These are phyloP conservation scores for Thamnidium elegans DNA, from an alignment of 192 early-diverging fungal species.

Conservation along the genomic window DNA sequence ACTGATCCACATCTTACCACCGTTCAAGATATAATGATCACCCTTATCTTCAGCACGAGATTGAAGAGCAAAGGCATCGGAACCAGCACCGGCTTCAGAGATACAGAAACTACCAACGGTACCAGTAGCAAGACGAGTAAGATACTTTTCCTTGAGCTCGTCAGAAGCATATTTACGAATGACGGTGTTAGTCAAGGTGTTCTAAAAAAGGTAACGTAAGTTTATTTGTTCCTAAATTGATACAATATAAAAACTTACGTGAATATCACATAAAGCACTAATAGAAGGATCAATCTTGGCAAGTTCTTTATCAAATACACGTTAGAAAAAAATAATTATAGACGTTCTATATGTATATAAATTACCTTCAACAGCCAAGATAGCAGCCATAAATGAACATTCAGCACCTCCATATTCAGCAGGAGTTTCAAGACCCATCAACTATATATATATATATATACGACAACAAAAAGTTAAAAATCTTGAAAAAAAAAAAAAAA, in stretches of 20 bases:
- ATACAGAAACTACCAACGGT: conserved; percentile 49
- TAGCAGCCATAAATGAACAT: conserved; percentile 74
- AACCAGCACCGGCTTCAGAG: conserved; percentile 86
- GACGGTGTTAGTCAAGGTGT: conserved; percentile 93
- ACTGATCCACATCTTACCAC: conserved; percentile 89
- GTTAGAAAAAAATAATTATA: not conserved
- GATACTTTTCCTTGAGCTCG: conserved; percentile 76
- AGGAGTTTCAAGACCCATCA: conserved; percentile 93
- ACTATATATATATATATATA: conserved; percentile 27
- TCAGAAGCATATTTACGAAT: conserved; percentile 76
- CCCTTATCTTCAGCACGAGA: conserved; percentile 77
- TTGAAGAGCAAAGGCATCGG: conserved; percentile 67
- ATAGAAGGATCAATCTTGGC: conserved; percentile 94
- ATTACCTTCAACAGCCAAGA: conserved; percentile 76
- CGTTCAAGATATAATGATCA: conserved; percentile 87
- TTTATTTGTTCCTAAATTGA: not conserved
- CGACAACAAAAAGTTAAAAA: too few relatives aligned
- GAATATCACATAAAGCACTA: conserved; percentile 85
- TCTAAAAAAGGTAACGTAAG: conserved; percentile 47
- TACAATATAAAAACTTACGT: conserved; percentile 31
- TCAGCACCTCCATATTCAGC: conserved; percentile 79
- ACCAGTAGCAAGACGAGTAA: conserved; percentile 75
- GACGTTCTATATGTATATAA: not conserved
- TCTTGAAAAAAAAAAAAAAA: conserved; percentile 5
- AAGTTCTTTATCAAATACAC: conserved; percentile 54